phyloP scores from a whole-genome alignment of 306 rosid genomes.

The Betula pendula region DNA sequence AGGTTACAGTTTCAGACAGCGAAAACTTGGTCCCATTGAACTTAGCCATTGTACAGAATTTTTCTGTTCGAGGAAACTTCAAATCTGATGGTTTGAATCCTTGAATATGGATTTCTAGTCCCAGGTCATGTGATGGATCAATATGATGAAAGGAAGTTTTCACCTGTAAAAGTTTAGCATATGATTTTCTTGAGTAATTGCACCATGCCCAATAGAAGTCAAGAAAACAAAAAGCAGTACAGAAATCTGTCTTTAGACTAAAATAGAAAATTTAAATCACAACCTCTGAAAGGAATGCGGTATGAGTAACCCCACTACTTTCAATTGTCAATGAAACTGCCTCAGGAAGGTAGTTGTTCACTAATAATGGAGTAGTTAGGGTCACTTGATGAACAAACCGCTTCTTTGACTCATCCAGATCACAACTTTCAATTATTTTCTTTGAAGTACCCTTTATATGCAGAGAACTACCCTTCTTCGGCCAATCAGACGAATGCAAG shows the following conservation, averaged over 20 bases:
- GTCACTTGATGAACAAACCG: constrained; percentile 66
- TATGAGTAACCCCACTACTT: constrained; percentile 71
- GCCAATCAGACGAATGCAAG: constrained; percentile 50
- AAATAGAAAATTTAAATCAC: constrained; percentile 33
- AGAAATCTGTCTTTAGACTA: constrained; percentile 2
- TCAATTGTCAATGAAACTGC: constrained; percentile 63
- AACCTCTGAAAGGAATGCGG: constrained; percentile 73
- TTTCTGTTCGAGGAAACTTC: constrained; percentile 80
- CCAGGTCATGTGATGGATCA: constrained; percentile 92
- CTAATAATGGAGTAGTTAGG: constrained; percentile 70
- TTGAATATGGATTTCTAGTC: constrained; percentile 61
- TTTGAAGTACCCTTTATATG: constrained; percentile 25
- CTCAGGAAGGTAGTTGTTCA: constrained; percentile 78
- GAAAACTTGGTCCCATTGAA: constrained; percentile 70
- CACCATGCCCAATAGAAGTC: constrained; percentile 13
- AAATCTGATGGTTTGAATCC: constrained; percentile 62
- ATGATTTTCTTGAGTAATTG: constrained; percentile 11
- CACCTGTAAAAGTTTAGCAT: constrained; percentile 46
- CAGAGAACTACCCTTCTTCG: constrained; percentile 38
- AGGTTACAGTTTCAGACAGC: constrained; percentile 59
- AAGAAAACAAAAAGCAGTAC: constrained; percentile 13
- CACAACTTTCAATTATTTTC: constrained; percentile 14
- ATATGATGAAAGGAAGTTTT: constrained; percentile 73
- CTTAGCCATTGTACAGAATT: constrained; percentile 72
- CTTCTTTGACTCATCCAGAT: constrained; percentile 49